Evolutionary conservation across 2,329 filamentous ascomycete genomes (phyloP), one percentile per base, ranked within the genome.

Genomic region (Verticillium nubilum): DNA sequence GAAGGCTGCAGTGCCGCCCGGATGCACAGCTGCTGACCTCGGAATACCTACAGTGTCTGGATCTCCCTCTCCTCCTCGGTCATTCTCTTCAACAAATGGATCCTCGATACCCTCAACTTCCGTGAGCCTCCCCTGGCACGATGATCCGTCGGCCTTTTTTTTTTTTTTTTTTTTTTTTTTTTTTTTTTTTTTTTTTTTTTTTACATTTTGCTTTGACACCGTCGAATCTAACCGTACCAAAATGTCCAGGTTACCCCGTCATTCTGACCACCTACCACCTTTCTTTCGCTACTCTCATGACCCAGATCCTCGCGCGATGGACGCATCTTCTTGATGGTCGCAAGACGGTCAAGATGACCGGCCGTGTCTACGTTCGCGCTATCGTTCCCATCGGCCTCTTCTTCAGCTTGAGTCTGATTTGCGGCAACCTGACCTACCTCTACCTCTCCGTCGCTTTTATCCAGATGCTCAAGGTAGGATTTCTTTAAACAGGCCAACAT

Each of bases 51-150:
- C 74, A 97, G 93, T 69, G 82, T 87, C 67, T 99, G 95, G 95
- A 98, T 99, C 72, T 80, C 87, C 61, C 83, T 97, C 74, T 96
- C 91, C 71, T 97, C 92, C 52, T 91, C 89, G 69, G 92, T 98
- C 72, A 99, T 99, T 74, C 82, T 99, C 63, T 98, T 97, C 88
- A 98, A 99, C 87, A 99, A 99, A 86, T 97, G 91, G 86, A 92
- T 99, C 70, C 84, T 98, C 63, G 88, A 94, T 70, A 93, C 89
- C 42, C 83, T 89, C 64, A 84, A 91, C 64, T 97, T 97, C 81
- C 85, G 76, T 78, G 76, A 66, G 75, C 59, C 58, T 29, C n/a
- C 27, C 47, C 37, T n/a, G n/a, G n/a, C n/a, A n/a, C n/a, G n/a
- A n/a, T n/a, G n/a, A n/a, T n/a, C n/a, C n/a, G n/a, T n/a, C n/a